Percentiles rank a stretch among this genome's conserved stretches.
phyloP scores from a whole-genome alignment of 345 rosid genomes.

The Citrus hindsii region DNA sequence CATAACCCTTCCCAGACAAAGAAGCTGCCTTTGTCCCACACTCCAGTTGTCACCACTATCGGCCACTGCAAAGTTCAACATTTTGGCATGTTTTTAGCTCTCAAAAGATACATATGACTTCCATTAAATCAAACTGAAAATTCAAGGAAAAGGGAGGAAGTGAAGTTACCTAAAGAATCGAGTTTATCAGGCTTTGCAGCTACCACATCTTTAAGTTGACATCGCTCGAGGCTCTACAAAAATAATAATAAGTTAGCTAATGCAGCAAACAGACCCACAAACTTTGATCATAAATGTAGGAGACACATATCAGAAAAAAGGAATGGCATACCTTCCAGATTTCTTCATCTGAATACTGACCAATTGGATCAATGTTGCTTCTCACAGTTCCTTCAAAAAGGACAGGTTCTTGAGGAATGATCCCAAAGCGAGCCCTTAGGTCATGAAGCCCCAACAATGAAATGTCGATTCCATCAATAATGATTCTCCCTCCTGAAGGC shows the following conservation, averaged over 20 bases:
- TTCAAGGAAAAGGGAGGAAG: too few relatives aligned
- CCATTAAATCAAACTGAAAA: not conserved
- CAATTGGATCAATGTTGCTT: constrained; percentile 85
- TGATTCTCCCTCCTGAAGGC: constrained; percentile 74
- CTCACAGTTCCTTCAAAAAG: constrained; percentile 96
- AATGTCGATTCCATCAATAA: constrained; percentile 82
- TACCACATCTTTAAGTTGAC: constrained; percentile 82
- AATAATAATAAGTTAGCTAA: not conserved
- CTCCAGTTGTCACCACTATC: constrained; percentile 98
- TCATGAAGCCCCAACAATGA: constrained; percentile 74
- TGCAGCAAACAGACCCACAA: not conserved
- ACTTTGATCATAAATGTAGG: not conserved
- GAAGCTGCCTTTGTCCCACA: constrained; percentile 94
- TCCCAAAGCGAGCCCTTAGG: constrained; percentile 88
- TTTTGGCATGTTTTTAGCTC: not conserved
- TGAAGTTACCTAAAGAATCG: constrained; percentile 56
- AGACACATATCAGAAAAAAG: not conserved
- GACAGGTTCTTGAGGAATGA: constrained; percentile 96
- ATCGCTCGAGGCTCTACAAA: constrained; percentile 74
- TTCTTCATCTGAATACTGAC: constrained; percentile 74
- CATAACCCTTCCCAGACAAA: constrained; percentile 89
- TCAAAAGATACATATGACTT: not conserved
- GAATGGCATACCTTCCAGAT: constrained; percentile 70
- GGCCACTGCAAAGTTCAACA: constrained; percentile 43
- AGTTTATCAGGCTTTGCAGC: constrained; percentile 78